Evolutionary conservation across 2,329 filamentous ascomycete species (phyloP).

Genomic region (Phialophora chinensis): DNA sequence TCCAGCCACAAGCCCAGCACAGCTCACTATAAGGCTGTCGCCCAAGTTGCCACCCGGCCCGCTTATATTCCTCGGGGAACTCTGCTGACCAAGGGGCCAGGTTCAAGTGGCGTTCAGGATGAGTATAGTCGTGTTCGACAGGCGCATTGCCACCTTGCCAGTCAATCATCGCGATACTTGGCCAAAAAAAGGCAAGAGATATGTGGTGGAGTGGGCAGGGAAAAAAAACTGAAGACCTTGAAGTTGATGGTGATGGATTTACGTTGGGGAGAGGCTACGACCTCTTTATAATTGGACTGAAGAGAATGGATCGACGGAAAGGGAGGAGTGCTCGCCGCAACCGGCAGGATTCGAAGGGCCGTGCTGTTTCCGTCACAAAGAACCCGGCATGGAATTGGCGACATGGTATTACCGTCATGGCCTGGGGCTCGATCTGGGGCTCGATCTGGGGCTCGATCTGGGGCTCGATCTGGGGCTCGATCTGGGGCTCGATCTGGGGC

Average conservation of each 20-base stretch:
- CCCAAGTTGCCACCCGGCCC: neutral
- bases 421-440: neutral
- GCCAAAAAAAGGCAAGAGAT: too few species aligned
- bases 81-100: too few species aligned
- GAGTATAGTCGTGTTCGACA: too few species aligned
- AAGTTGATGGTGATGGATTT: too few species aligned
- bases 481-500: neutral
- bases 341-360: neutral
- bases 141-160: too few species aligned
- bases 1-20: constrained; percentile 4
- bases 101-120: too few species aligned
- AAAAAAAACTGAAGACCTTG: too few species aligned
- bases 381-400: neutral
- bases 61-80: neutral
- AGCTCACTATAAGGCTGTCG: neutral
- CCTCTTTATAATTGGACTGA: neutral
- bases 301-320: neutral
- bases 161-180: too few species aligned
- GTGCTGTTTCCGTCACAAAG: neutral
- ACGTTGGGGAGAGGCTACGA: too few species aligned
- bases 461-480: neutral
- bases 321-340: neutral
- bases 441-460: neutral
- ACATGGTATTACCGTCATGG: neutral
- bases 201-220: too few species aligned